Base-by-base conservation (phyloP, 2,329 filamentous ascomycete species). In the Graphilbum ipis-grandicollis region DNA sequence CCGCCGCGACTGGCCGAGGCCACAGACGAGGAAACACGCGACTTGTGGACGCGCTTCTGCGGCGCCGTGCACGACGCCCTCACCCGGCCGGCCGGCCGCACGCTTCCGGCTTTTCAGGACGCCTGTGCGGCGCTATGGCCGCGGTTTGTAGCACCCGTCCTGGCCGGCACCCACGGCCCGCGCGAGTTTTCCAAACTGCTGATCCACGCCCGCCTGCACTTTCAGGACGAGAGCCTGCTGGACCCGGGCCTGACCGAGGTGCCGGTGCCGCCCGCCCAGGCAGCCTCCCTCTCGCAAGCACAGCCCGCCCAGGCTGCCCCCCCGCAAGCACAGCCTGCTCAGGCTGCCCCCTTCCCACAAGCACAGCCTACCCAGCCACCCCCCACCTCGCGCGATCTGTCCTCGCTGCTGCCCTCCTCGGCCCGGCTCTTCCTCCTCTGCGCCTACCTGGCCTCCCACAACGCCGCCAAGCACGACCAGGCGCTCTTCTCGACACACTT, bases 1-100 rank as follows among this genome's bases (percentile, higher is more conserved):
- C 60, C 63, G 0, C 40, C 48, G 2, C 41, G 58, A 10, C 63
- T 60, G 46, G 58, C 52, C 48, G 74, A 62, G 57, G 75, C 60
- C 18, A 63, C 59, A 2, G 46, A 52, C 34, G 56, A 60, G 34
- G 68, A 73, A 41, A 78, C 78, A 9, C 52, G 58, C 19, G 79
- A 79, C 56, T 68, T 88, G 14, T 90, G 81, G 79, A 62, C 72
- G 13, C 75, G 84, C 32, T 96, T 93, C 60, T 73, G 78, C 43
- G 73, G 73, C 34, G 82, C 83, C 5, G 75, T 93, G 13, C 90
- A 92, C 65, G 90, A 98, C 52, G 75, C 86, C 1, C 65, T 96
- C 12, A 74, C 79, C 34, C 82, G 79, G 44, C 75, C 83, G 33
- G 84, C 84, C 3, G 79, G 79, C 1, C 75, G 85, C 35, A 85